A percentile compares a stretch with the other conserved stretches of the same genome.
These are phyloP conservation scores for Carex scoparia DNA, from an alignment of 176 grass and related monocot genomes.

Conservation along the genomic window DNA sequence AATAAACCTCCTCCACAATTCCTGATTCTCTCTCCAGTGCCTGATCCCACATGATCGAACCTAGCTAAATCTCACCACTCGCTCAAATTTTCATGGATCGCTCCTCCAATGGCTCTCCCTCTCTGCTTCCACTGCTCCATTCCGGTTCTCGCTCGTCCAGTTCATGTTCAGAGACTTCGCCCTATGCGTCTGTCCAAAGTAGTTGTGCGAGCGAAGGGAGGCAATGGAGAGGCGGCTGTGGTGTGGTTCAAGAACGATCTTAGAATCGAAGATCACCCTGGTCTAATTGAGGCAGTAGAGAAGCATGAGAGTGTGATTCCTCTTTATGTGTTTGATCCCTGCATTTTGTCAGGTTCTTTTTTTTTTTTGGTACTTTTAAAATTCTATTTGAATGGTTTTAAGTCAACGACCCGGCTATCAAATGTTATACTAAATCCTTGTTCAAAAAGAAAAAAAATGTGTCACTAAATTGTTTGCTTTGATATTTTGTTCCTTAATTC, in stretches of 20 bases:
- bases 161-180: not conserved
- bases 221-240: slow-evolving; percentile 39
- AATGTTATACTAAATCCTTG: not conserved
- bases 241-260: slow-evolving; percentile 99
- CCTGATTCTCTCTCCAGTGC: not conserved
- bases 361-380: not conserved
- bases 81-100: slow-evolving; percentile 43
- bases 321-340: slow-evolving; percentile 88
- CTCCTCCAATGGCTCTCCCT: slow-evolving; percentile 54
- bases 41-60: slow-evolving; percentile 34
- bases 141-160: not conserved
- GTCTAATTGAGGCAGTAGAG: slow-evolving; percentile 46
- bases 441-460: not conserved
- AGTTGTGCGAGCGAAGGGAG: not conserved
- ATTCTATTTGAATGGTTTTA: not conserved
- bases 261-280: slow-evolving; percentile 76
- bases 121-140: slow-evolving; percentile 34
- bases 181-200: not conserved
- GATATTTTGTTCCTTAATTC: not conserved
- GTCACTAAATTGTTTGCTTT: not conserved
- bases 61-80: slow-evolving; percentile 47
- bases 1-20: slow-evolving; percentile 60
- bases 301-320: slow-evolving; percentile 58
- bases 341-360: slow-evolving; percentile 55
- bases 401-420: too few species aligned